phyloP scores from a whole-genome alignment of 805 yeast genomes.

The Candida sphagnicola region DNA sequence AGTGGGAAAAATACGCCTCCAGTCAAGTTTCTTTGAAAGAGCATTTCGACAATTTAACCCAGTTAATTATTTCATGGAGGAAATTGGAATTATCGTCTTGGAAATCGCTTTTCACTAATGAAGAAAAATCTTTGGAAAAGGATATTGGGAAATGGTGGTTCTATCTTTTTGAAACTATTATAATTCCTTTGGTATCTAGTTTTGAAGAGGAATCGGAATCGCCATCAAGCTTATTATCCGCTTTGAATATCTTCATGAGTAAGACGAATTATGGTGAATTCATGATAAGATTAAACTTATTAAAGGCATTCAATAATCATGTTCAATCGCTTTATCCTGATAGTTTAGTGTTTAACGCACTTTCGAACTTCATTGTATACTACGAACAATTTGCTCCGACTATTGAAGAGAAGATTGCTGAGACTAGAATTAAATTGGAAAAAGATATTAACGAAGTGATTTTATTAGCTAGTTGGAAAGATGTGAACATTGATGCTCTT shows the following conservation, averaged over 20 bases:
- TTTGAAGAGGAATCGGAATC: conserved; percentile 15
- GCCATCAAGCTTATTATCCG: conserved; percentile 36
- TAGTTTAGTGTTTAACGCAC: conserved; percentile 29
- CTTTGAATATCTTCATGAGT: conserved; percentile 71
- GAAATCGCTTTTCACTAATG: conserved; percentile 69
- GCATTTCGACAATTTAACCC: conserved; percentile 56
- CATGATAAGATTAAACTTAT: conserved; percentile 50
- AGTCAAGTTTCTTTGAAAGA: conserved; percentile 61
- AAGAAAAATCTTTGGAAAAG: conserved; percentile 46
- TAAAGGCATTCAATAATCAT: conserved; percentile 64
- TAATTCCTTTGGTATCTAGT: conserved; percentile 46
- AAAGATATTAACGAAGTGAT: conserved; percentile 85
- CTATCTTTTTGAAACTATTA: conserved; percentile 77
- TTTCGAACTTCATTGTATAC: conserved; percentile 57
- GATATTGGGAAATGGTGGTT: conserved; percentile 86
- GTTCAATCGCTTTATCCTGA: conserved; percentile 25
- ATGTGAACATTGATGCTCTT: conserved; percentile 87
- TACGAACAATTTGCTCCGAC: conserved; percentile 60
- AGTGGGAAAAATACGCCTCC: conserved; percentile 93
- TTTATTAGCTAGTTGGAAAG: conserved; percentile 93
- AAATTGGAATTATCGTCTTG: conserved; percentile 81
- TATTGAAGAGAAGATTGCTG: conserved; percentile 43
- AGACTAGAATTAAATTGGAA: conserved; percentile 53
- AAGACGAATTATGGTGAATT: conserved; percentile 78
- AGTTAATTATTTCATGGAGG: conserved; percentile 86